Evolutionary conservation across 1,139 yeast species (phyloP), one percentile per base, ranked within the genome.

Genomic region (Candida labiduridarum): DNA sequence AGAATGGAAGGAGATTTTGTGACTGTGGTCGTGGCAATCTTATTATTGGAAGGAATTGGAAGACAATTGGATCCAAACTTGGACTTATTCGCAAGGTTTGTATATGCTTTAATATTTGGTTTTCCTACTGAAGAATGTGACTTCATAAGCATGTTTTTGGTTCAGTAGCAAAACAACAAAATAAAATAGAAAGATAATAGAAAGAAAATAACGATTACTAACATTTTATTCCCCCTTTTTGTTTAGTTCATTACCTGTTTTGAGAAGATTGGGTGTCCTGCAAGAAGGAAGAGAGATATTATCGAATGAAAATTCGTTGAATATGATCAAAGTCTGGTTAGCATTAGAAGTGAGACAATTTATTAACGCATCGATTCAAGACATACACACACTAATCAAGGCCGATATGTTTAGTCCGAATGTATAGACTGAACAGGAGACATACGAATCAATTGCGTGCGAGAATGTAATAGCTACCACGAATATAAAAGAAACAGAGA

Each of bases 1-100:
- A 79, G 97, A 63, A 89, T 95, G 97, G 99, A 94, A 63, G 96
- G 96, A 7, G 99, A 94, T 66, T 94, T 94, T 63, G 86, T 94
- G 44, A 90, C 96, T 25, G 96, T 95, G 27, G 88, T 94, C 15
- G 91, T 94, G 39, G 96, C 98, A 1, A 91, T 94, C 35, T 70
- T 94, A 48, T 75, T 94, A 52, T 71, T 94, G 51, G 99, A 94
- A 68, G 99, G 99, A 12, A 89, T 94, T 50, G 99, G 99, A 18
- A 78, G 98, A 64, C 96, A 89, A 67, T 75, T 94, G 52, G 96
- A 94, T 68, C 98, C 98, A 2, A 84, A 89, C 44, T 76, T 94
- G 63, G 99, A 94, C 70, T 78, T 94, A 53, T 92, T 94, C 79
- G 96, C 96, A 79, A 88, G 94, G 92, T 85, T 83, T 80, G 91